These are phyloP conservation scores for Flaveria robusta DNA, from an alignment of 129 eudicot species.

Conservation along the genomic window DNA sequence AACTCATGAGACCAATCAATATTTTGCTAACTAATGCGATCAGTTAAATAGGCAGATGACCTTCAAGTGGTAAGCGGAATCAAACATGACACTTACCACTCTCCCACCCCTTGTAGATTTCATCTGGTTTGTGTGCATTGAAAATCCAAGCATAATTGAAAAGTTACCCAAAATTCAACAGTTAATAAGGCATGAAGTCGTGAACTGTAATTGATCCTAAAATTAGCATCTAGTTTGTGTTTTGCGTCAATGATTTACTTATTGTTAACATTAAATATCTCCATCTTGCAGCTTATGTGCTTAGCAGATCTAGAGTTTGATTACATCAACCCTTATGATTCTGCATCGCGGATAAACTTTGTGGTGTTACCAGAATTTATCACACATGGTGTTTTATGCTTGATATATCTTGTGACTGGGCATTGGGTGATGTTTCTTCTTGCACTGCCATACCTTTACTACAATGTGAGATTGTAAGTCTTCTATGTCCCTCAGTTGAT, in stretches of 20 bases:
- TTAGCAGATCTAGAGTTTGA: conserved; percentile 97
- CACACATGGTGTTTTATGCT: conserved; percentile 71
- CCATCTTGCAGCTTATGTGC: conserved; percentile 87
- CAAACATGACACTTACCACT: no score
- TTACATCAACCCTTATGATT: conserved; percentile 94
- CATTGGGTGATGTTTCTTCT: conserved; percentile 95
- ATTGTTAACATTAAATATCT: background rate
- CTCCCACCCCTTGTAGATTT: no score
- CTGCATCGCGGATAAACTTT: conserved; percentile 85
- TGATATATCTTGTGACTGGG: conserved; percentile 73
- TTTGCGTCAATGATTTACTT: background rate
- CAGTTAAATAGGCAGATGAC: no score
- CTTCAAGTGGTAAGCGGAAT: no score
- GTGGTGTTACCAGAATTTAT: conserved; percentile 83
- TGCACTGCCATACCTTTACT: conserved; percentile 82
- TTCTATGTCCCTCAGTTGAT: conserved; percentile 10
- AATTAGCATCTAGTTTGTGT: background rate
- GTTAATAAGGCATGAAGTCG: background rate
- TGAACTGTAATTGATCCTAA: background rate
- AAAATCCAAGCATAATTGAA: background rate
- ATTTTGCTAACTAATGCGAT: no score
- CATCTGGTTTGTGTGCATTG: background rate
- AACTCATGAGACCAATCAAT: no score
- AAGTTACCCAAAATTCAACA: background rate
- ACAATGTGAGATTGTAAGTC: conserved; percentile 85